Evolutionary conservation across 2,329 filamentous ascomycete species (phyloP), one percentile per base, ranked within the genome.

Genomic region (Myriangium duriaei): DNA sequence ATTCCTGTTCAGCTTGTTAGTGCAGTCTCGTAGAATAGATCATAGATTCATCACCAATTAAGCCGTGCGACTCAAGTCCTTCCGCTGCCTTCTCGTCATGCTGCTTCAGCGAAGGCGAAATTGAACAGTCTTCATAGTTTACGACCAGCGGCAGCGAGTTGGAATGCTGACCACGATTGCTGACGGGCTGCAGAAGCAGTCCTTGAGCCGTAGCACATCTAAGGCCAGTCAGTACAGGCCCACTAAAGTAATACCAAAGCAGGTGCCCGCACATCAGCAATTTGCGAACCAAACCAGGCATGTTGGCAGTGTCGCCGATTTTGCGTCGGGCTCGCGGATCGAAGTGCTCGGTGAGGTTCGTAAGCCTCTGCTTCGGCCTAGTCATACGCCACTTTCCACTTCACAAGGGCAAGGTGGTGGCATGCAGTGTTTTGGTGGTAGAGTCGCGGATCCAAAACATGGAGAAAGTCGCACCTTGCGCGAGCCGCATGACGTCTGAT

Each of bases 271-370:
- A 79, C 48, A 94, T 75, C 47, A 86, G 56, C 39, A 93, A 64
- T 61, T 91, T 92, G 55, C 82, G 80, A 42, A 81, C 76, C 43
- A 93, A 65, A 47, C 72, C 71, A 40, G 84, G 79, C 85, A 92
- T 91, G 11, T 32, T 39, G 21, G 11, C 12, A 7, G 33, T 39
- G 29, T 39, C 36, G 14, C 30, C 30, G n/a, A 39, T 12, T 14
- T 14, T 10, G 14, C 17, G 15, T 13, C 21, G 11, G 24, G 17
- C 14, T 26, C 34, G 19, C n/a, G 34, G 19, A 15, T 36, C 34
- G 17, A n/a, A 21, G n/a, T 36, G 28, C 11, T 36, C 34, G 34
- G 24, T 26, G 12, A 36, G 2, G 13, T 11, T 11, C 18, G 16
- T 36, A 26, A 36, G 19, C 34, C 15, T 36, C 18, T 29, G 21